Evolutionary conservation across 345 rosid species (phyloP).

Genomic region (Rhizophora apiculata): DNA sequence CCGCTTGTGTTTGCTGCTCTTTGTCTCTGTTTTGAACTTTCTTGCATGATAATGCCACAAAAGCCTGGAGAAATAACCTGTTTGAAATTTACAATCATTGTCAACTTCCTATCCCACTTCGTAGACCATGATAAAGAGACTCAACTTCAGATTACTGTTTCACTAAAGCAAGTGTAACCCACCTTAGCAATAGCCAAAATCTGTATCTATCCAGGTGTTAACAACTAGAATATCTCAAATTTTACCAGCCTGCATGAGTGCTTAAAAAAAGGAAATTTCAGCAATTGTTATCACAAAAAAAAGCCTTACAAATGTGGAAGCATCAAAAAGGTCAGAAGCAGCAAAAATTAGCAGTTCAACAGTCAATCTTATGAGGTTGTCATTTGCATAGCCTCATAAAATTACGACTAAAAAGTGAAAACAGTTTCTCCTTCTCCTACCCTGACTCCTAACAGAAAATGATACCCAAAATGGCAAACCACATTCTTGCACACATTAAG

Average conservation of each 20-base stretch:
- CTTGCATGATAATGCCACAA: too few relatives aligned
- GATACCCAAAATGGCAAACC: not conserved
- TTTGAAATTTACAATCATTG: too few relatives aligned
- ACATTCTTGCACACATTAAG: too few relatives aligned
- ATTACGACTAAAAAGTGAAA: not conserved
- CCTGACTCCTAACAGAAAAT: not conserved
- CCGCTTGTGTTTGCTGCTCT: too few relatives aligned
- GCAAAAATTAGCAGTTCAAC: not conserved
- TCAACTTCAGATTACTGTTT: not conserved
- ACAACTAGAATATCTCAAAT: constrained; percentile 94
- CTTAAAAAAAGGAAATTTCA: constrained; percentile 16
- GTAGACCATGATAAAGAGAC: not conserved
- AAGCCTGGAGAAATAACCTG: too few relatives aligned
- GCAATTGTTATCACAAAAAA: not conserved
- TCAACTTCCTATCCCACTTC: too few relatives aligned
- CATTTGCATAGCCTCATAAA: not conserved
- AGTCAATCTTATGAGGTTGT: not conserved
- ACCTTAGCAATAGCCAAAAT: constrained; percentile 93
- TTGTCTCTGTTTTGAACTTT: too few relatives aligned
- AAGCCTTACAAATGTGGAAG: not conserved
- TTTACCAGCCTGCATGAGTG: constrained; percentile 73
- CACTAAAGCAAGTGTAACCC: constrained; percentile 36
- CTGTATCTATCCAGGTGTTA: constrained; percentile 91
- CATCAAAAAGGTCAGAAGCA: not conserved
- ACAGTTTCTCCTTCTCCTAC: not conserved